A percentile compares a stretch with the other conserved stretches of the same genome.
These are phyloP conservation scores for Pichia sp. DNA, from an alignment of 1,139 yeast species.

Conservation along the genomic window DNA sequence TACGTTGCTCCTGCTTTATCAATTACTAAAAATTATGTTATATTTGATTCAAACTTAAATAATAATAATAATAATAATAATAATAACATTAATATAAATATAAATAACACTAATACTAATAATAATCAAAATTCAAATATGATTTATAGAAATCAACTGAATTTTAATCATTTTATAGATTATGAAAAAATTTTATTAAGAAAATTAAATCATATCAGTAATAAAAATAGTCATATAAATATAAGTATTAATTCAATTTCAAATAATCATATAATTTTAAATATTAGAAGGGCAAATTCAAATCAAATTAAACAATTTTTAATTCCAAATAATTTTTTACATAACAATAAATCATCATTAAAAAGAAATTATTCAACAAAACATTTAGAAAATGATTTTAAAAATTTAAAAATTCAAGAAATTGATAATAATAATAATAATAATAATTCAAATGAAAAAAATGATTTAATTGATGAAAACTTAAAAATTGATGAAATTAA, in stretches of 20 bases:
- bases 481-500: neutral
- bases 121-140: too few species aligned
- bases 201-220: constrained; percentile 21
- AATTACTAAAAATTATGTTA: constrained; percentile 25
- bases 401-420: constrained; percentile 4
- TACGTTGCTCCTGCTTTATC: constrained; percentile 23
- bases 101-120: neutral
- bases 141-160: too few species aligned
- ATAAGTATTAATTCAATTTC: constrained; percentile 20
- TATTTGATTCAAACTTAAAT: constrained; percentile 20
- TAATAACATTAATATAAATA: neutral
- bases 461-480: neutral
- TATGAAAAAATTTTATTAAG: constrained; percentile 20
- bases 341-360: too few species aligned
- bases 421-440: neutral
- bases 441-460: neutral
- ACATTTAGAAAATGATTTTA: constrained; percentile 4
- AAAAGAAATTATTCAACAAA: constrained; percentile 6
- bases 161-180: neutral
- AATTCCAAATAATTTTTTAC: constrained; percentile 10
- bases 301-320: constrained; percentile 20
- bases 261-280: constrained; percentile 20
- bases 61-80: constrained; percentile 3
- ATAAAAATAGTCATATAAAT: constrained; percentile 27
- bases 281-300: constrained; percentile 27